Evolutionary conservation across 179 eudicot genomes (phyloP).

Genomic region (Sideroxylon spinosum): DNA sequence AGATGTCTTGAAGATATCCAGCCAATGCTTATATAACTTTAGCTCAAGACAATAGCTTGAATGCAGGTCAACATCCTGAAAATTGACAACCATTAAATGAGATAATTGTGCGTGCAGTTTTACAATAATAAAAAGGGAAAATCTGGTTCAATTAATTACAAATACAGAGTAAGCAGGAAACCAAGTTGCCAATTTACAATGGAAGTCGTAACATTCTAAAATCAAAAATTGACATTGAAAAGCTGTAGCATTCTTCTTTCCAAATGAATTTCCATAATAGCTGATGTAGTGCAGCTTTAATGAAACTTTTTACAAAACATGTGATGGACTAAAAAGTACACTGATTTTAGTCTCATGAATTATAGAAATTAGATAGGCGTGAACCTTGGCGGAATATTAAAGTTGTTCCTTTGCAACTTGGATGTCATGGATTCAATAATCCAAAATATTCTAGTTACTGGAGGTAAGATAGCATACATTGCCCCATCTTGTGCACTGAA

Average conservation of each 20-base stretch:
- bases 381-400: too few relatives aligned
- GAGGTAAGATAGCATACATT: too few relatives aligned
- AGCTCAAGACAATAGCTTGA: slow-evolving; percentile 51
- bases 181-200: not conserved
- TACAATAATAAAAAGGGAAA: not conserved
- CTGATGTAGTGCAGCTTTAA: not conserved
- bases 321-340: too few relatives aligned
- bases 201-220: not conserved
- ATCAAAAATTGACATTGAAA: not conserved
- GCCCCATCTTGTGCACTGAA: too few relatives aligned
- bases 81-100: slow-evolving; percentile 13
- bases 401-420: too few relatives aligned
- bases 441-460: too few relatives aligned
- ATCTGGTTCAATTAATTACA: not conserved
- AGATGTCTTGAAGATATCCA: slow-evolving; percentile 51
- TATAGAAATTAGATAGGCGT: too few relatives aligned
- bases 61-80: slow-evolving; percentile 48
- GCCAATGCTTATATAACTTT: slow-evolving; percentile 72
- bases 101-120: not conserved
- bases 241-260: not conserved
- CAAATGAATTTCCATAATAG: not conserved
- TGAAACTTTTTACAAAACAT: too few relatives aligned
- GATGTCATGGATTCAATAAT: too few relatives aligned
- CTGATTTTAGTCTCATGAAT: too few relatives aligned
- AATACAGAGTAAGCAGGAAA: not conserved